Evolutionary conservation across 2,329 filamentous ascomycete species (phyloP).

Genomic region (Hymenotorrendiella dingleyae): DNA sequence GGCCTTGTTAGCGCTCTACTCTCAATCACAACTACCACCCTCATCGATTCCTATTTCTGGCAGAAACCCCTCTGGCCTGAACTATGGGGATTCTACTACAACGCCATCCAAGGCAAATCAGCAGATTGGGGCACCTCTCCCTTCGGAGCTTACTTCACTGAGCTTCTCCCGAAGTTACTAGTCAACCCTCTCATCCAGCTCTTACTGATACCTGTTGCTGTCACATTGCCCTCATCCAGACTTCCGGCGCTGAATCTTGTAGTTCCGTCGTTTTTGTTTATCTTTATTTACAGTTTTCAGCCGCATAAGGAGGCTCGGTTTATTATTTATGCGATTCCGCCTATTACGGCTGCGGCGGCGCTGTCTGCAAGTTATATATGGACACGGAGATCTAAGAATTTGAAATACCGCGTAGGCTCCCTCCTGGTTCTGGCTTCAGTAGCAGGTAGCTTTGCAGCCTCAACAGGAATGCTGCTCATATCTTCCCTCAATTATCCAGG

Average conservation of each 20-base stretch:
- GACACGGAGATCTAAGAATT: conserved; percentile 56
- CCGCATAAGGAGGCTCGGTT: conserved; percentile 97
- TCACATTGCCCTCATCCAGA: conserved; percentile 40
- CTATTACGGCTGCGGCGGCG: conserved; percentile 71
- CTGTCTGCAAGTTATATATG: conserved; percentile 68
- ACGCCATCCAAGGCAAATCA: conserved; percentile 77
- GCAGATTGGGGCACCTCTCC: conserved; percentile 83
- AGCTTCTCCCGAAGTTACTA: conserved; percentile 74
- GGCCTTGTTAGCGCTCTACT: conserved; percentile 60
- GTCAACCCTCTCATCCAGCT: conserved; percentile 66
- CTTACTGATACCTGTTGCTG: conserved; percentile 48
- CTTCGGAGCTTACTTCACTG: conserved; percentile 80
- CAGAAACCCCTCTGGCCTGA: conserved; percentile 85
- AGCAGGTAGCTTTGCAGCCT: conserved; percentile 52
- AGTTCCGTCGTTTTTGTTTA: conserved; percentile 64
- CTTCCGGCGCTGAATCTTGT: conserved; percentile 44
- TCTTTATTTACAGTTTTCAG: conserved; percentile 76
- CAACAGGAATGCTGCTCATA: conserved; percentile 63
- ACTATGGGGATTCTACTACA: conserved; percentile 82
- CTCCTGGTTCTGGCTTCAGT: conserved; percentile 54
- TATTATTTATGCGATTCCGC: conserved; percentile 80
- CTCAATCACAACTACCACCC: conserved; percentile 64
- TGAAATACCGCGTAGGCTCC: conserved; percentile 49
- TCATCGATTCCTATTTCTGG: conserved; percentile 92
- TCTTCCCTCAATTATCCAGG: conserved; percentile 93